Base-by-base conservation (phyloP, 192 early-diverging fungal species). In the Backusella luteola region DNA sequence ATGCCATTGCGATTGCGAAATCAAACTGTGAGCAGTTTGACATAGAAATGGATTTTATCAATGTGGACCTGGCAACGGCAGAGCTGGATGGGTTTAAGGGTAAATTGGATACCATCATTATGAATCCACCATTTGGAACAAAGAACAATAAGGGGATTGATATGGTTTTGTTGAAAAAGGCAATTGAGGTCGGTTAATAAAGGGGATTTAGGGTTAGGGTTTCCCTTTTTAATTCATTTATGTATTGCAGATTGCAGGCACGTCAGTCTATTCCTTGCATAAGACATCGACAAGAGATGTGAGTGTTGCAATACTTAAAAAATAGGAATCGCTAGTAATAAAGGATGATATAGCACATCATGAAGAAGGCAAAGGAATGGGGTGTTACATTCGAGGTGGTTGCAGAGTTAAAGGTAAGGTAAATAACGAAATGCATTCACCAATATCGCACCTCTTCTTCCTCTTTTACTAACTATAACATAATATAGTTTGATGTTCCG, bases 91-190 rank as follows among this genome's bases (percentile, higher is more conserved):
- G 83, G 35, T 89, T 90, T 82, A 77, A 77, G 32, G 79, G 77
- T 4, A 83, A 82, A 74, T 85, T 93, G 39, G 93, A 94, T 83
- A 93, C 92, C n/a, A 90, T 93, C 52, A 77, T 94, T 21, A 91
- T 93, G 87, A 94, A 94, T 79, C 93, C 93, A 79, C 93, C 93
- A 0, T 94, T 94, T 81, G 93, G 93, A 21, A 94, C 93, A 3
- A 94, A 92, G 73, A 71, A 71, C 39, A 90, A 90, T 79, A 91
- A 91, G 72, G 93, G 93, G 19, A 89, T 93, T 21, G 93, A 94
- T 73, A 86, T 90, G 80, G 81, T 89, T 34, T 91, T 94, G 71
- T 80, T 94, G 46, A 90, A 92, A 77, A 89, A 90, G 15, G 93
- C 91, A 1, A 83, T 90, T 66, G 87, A 90, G 75, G 85, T 89